Evolutionary conservation across 441 rosid genomes (phyloP).

Genomic region (Jatropha podagrica): DNA sequence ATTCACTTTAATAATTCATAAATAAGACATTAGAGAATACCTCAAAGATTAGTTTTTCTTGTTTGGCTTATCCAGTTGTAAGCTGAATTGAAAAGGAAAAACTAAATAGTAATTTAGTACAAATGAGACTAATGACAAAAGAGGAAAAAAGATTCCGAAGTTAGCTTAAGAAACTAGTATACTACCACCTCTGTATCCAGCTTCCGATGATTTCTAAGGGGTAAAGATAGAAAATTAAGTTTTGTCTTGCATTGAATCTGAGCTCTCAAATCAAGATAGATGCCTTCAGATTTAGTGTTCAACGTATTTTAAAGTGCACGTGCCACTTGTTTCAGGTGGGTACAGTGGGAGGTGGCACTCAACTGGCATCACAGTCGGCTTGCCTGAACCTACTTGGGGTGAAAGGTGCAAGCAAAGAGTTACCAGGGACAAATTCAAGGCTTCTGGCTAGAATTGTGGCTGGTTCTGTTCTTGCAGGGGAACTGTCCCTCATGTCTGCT

Average conservation of each 20-base stretch:
- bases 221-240: neutral
- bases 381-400: constrained; percentile 78
- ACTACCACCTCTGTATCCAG: neutral
- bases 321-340: constrained; percentile 49
- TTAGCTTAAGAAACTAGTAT: neutral
- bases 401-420: constrained; percentile 66
- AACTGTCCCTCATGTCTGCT: constrained; percentile 84
- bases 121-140: neutral
- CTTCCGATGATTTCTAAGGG: neutral
- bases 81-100: neutral
- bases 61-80: neutral
- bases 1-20: neutral
- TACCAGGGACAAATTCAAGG: constrained; percentile 76
- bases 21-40: neutral
- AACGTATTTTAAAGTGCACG: neutral
- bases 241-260: neutral
- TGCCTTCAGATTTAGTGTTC: neutral
- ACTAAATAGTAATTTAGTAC: neutral
- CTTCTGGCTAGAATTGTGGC: constrained; percentile 70
- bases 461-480: constrained; percentile 75
- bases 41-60: neutral
- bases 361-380: constrained; percentile 83
- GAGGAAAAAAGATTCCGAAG: neutral
- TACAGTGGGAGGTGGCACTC: constrained; percentile 91
- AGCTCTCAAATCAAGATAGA: neutral